Evolutionary conservation across 345 rosid genomes (phyloP).

Genomic region (Salix exigua): DNA sequence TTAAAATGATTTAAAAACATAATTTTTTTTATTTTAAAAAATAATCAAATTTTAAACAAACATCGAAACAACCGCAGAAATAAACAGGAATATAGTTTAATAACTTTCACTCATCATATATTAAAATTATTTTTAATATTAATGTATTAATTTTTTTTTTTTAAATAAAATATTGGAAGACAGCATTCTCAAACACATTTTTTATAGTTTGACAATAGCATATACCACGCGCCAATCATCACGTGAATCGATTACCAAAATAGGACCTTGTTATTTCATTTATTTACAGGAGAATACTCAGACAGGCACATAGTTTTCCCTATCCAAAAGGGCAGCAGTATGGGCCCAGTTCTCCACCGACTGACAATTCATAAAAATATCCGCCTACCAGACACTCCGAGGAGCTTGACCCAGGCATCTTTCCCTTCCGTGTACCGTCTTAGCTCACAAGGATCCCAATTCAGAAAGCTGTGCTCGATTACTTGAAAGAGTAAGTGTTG

Average conservation of each 20-base stretch:
- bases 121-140: too few relatives aligned
- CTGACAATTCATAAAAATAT: not conserved
- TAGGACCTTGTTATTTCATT: not conserved
- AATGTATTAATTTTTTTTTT: too few relatives aligned
- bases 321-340: not conserved
- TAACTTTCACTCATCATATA: too few relatives aligned
- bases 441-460: not conserved
- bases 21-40: too few relatives aligned
- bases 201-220: not conserved
- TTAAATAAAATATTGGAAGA: too few relatives aligned
- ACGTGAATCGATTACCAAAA: not conserved
- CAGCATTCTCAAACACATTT: too few relatives aligned
- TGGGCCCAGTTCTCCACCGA: not conserved
- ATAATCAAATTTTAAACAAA: too few relatives aligned
- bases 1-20: too few relatives aligned
- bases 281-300: not conserved
- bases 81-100: too few relatives aligned
- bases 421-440: not conserved
- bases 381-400: not conserved
- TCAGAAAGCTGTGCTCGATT: not conserved
- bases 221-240: not conserved
- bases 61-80: too few relatives aligned
- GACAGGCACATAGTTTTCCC: not conserved
- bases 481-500: not conserved
- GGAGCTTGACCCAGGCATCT: not conserved